Evolutionary conservation across 1,284 basidiomycete species (phyloP).

Genomic region (Butyriboletus appendiculatus): DNA sequence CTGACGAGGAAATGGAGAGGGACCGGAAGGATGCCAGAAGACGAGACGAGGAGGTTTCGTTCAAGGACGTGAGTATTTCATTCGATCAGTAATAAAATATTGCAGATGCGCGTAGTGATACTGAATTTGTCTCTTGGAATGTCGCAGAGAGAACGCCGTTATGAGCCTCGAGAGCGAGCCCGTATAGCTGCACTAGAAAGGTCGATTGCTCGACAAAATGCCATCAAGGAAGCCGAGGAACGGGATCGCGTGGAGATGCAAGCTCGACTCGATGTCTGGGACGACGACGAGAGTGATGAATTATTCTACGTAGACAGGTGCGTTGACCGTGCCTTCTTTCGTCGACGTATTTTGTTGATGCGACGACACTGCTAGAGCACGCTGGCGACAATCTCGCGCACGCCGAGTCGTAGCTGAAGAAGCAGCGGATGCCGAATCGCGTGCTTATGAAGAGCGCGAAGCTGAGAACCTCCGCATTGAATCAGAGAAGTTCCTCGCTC

Average conservation of each 20-base stretch:
- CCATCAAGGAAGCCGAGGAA: constrained; percentile 74
- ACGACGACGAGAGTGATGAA: constrained; percentile 90
- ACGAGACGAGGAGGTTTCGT: constrained; percentile 78
- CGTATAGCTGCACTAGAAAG: constrained; percentile 77
- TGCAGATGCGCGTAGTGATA: not conserved
- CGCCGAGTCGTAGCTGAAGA: constrained; percentile 73
- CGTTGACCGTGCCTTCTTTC: constrained; percentile 13
- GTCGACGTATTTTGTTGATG: not conserved
- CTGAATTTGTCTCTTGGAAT: not conserved
- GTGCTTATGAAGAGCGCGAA: constrained; percentile 81
- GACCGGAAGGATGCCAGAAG: constrained; percentile 73
- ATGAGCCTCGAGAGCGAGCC: constrained; percentile 60
- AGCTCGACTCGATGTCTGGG: constrained; percentile 77
- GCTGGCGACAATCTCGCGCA: constrained; percentile 75
- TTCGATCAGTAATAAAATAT: not conserved
- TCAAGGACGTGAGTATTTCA: constrained; percentile 72
- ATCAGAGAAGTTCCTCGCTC: constrained; percentile 85
- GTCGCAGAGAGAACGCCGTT: constrained; percentile 64
- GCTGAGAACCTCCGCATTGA: constrained; percentile 80
- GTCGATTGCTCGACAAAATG: constrained; percentile 68
- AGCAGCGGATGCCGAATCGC: constrained; percentile 79
- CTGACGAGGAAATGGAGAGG: constrained; percentile 84
- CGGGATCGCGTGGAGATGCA: constrained; percentile 72
- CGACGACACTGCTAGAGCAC: constrained; percentile 42
- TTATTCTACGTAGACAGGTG: constrained; percentile 84